These are phyloP conservation scores for Mycena filopes DNA, from an alignment of 768 basidiomycete species.

Conservation along the genomic window DNA sequence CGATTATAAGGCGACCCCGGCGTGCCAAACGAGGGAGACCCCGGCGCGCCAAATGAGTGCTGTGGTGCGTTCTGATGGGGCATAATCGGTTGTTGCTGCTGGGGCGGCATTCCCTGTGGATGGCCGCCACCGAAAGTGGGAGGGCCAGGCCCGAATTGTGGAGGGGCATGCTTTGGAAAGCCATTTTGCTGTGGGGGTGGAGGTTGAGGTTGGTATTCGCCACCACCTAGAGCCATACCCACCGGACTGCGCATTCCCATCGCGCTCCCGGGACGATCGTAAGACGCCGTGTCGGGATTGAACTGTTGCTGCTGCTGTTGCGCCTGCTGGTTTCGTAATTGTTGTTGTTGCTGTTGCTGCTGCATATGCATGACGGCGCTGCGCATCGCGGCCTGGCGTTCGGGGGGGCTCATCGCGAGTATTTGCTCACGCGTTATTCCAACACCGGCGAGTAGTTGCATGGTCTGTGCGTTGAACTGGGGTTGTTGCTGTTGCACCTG, in stretches of 20 bases:
- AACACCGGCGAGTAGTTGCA: slow-evolving; percentile 13
- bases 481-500: slow-evolving; percentile 16
- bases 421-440: slow-evolving; percentile 33
- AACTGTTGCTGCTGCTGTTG: slow-evolving; percentile 27
- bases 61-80: slow-evolving; percentile 12
- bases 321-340: slow-evolving; percentile 17
- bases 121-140: slow-evolving; percentile 12
- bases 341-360: slow-evolving; percentile 16
- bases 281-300: slow-evolving; percentile 7
- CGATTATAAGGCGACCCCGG: slow-evolving; percentile 28
- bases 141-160: slow-evolving; percentile 27
- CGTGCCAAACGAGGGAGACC: slow-evolving; percentile 19
- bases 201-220: slow-evolving; percentile 11
- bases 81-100: slow-evolving; percentile 6
- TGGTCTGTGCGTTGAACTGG: not conserved
- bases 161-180: slow-evolving; percentile 19
- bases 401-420: slow-evolving; percentile 16
- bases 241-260: slow-evolving; percentile 24
- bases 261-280: slow-evolving; percentile 25
- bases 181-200: slow-evolving; percentile 24
- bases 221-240: slow-evolving; percentile 16
- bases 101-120: slow-evolving; percentile 14
- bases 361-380: slow-evolving; percentile 3
- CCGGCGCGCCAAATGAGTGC: slow-evolving; percentile 7
- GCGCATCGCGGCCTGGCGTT: slow-evolving; percentile 17